phyloP scores from a whole-genome alignment of 2,329 filamentous ascomycete species.

The Didymella glomerata region DNA sequence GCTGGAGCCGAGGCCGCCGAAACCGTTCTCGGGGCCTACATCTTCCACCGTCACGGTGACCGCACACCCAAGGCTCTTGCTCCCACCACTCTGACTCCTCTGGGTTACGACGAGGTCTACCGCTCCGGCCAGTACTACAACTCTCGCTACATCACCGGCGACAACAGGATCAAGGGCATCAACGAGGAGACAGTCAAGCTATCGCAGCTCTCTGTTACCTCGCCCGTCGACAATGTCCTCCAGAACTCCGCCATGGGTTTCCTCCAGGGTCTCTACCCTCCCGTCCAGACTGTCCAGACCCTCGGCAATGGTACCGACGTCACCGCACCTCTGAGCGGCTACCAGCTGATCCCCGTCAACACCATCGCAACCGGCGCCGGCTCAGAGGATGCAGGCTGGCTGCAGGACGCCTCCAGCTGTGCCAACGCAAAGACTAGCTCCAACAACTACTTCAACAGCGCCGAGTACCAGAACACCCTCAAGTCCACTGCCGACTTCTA shows the following conservation, averaged over 20 bases:
- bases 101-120: conserved; percentile 81
- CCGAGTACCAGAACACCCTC: conserved; percentile 59
- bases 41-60: conserved; percentile 92
- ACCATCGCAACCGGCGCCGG: conserved; percentile 67
- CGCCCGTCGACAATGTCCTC: conserved; percentile 79
- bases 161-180: conserved; percentile 71
- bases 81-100: conserved; percentile 76
- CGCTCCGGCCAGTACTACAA: conserved; percentile 78
- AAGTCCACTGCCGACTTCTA: conserved; percentile 64
- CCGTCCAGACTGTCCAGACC: conserved; percentile 65
- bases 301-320: conserved; percentile 76
- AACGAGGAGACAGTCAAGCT: conserved; percentile 71
- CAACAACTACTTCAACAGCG: conserved; percentile 65
- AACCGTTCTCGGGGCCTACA: conserved; percentile 80
- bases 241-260: conserved; percentile 83
- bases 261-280: conserved; percentile 86
- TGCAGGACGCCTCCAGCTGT: conserved; percentile 66
- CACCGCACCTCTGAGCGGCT: conserved; percentile 75
- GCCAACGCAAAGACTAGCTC: conserved; percentile 64
- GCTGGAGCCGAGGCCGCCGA: conserved; percentile 58
- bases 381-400: conserved; percentile 65
- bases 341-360: conserved; percentile 82
- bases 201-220: conserved; percentile 74
- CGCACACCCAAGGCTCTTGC: conserved; percentile 79
- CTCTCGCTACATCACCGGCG: conserved; percentile 73